phyloP scores from a whole-genome alignment of 164 flowering plant species.

The Saururus chinensis region DNA sequence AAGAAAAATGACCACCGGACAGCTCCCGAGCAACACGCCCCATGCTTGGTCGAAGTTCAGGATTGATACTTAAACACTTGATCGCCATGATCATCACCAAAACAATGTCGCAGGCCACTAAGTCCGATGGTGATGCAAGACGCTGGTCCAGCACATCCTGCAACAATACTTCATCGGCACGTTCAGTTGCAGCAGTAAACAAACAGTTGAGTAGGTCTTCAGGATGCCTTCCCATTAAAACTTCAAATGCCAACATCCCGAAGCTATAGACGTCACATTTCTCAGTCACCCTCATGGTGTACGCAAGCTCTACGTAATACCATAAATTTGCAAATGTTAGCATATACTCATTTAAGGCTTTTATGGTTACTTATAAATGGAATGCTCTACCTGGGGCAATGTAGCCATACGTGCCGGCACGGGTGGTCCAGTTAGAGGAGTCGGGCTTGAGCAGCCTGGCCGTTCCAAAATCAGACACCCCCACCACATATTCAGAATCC shows the following conservation, averaged over 20 bases:
- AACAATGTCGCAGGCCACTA: background rate
- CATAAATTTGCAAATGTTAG: background rate
- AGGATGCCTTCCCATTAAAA: constrained; percentile 65
- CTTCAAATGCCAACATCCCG: constrained; percentile 58
- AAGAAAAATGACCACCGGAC: background rate
- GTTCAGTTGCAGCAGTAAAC: background rate
- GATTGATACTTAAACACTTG: background rate
- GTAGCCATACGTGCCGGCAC: constrained; percentile 62
- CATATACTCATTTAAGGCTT: too few relatives aligned
- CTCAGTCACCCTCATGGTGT: constrained; percentile 45
- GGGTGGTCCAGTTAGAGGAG: constrained; percentile 42
- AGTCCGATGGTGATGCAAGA: background rate
- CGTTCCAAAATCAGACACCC: constrained; percentile 57
- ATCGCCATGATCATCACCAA: background rate
- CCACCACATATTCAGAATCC: constrained; percentile 33
- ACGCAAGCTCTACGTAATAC: constrained; percentile 39
- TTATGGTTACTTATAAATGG: too few relatives aligned
- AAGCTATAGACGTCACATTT: constrained; percentile 71
- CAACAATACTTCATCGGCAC: background rate
- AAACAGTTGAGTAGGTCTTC: constrained; percentile 29
- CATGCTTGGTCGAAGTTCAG: background rate
- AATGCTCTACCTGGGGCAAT: constrained; percentile 54
- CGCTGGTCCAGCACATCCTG: background rate
- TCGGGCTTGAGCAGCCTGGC: constrained; percentile 36
- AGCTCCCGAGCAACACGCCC: background rate